These are phyloP conservation scores for Chaetoceros muelleri DNA, from an alignment of 108 stramenopile species.

Conservation along the genomic window DNA sequence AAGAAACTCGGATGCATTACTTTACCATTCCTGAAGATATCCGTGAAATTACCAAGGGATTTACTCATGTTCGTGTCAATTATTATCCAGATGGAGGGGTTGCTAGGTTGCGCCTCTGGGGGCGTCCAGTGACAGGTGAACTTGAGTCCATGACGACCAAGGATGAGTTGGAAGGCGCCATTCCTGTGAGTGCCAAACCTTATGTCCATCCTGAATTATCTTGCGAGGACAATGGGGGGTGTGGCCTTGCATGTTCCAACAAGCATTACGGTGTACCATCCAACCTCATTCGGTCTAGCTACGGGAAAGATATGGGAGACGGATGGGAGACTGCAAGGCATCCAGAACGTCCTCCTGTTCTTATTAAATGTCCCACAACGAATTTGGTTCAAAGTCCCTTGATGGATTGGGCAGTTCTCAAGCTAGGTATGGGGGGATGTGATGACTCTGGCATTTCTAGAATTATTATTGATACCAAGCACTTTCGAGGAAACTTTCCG, in stretches of 20 bases:
- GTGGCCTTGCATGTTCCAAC: conserved; percentile 70
- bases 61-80: conserved; percentile 57
- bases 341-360: conserved; percentile 57
- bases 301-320: conserved; percentile 84
- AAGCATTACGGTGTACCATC: conserved; percentile 87
- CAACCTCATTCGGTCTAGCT: conserved; percentile 53
- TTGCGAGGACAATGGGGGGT: conserved; percentile 33
- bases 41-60: not conserved
- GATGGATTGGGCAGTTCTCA: conserved; percentile 79
- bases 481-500: conserved; percentile 83
- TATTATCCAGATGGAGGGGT: conserved; percentile 92
- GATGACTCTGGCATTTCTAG: conserved; percentile 32
- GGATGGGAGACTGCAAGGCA: conserved; percentile 93
- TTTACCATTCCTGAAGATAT: conserved; percentile 25
- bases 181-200: conserved; percentile 19
- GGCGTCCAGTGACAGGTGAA: conserved; percentile 21
- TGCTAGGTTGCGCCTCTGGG: conserved; percentile 68
- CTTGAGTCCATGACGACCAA: conserved; percentile 22
- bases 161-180: conserved; percentile 11
- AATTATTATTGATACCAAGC: conserved; percentile 80
- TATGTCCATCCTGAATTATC: conserved; percentile 50
- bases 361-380: conserved; percentile 41
- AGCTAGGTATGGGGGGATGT: conserved; percentile 53
- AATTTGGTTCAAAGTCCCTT: conserved; percentile 59
- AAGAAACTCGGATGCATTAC: conserved; percentile 55